phyloP scores from a whole-genome alignment of 805 yeast genomes.

The Torulaspora maleeae region DNA sequence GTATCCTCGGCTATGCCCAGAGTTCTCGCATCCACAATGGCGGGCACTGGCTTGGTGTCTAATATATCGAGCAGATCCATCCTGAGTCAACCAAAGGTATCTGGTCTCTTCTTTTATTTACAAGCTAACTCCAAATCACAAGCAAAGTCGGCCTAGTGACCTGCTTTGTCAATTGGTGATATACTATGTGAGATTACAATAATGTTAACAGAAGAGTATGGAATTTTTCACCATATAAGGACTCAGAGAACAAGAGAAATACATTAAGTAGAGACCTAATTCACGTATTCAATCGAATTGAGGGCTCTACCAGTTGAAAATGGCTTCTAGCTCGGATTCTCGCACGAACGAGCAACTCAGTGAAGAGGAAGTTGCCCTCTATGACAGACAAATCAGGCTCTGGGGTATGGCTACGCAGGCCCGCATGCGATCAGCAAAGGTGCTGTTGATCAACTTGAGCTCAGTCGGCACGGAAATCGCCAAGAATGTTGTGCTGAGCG shows the following conservation, averaged over 20 bases:
- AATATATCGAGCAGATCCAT: constrained; percentile 75
- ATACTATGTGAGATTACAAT: not conserved
- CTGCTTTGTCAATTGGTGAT: not conserved
- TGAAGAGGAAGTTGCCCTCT: constrained; percentile 80
- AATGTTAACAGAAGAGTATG: not conserved
- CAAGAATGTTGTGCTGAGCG: constrained; percentile 83
- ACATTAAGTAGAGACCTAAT: not conserved
- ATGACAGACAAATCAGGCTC: constrained; percentile 88
- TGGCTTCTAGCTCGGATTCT: not conserved
- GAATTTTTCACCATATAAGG: not conserved
- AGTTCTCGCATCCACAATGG: constrained; percentile 57
- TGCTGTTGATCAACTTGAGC: constrained; percentile 67
- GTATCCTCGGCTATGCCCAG: constrained; percentile 33
- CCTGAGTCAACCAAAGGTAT: not conserved
- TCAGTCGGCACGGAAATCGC: constrained; percentile 77
- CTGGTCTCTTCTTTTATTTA: not conserved
- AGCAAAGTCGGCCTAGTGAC: not conserved
- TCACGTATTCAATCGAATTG: not conserved
- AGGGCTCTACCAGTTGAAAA: not conserved
- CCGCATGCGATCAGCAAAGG: constrained; percentile 62
- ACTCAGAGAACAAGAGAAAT: not conserved
- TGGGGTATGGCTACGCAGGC: constrained; percentile 96
- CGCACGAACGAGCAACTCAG: constrained; percentile 20
- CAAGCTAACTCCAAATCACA: not conserved
- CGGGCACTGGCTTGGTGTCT: constrained; percentile 82